Evolutionary conservation across 768 basidiomycete genomes (phyloP).

Genomic region (Mycena metata): DNA sequence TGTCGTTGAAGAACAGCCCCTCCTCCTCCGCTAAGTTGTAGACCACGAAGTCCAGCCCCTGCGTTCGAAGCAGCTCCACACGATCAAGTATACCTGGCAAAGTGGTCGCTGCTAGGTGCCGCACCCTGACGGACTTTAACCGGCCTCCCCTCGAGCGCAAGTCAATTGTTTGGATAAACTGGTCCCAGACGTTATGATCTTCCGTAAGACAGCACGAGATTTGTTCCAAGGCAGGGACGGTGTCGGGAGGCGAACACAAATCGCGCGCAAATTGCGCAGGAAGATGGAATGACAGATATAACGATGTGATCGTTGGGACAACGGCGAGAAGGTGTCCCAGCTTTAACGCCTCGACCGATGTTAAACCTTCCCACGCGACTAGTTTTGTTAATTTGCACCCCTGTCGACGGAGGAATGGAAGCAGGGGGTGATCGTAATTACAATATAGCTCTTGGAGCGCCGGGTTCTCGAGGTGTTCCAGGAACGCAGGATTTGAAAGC

Average conservation of each 20-base stretch:
- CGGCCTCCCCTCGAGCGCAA: neutral
- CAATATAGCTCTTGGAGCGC: constrained; percentile 22
- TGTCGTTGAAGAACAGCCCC: neutral
- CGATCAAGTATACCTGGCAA: neutral
- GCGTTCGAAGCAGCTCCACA: neutral
- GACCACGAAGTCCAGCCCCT: neutral
- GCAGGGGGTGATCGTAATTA: neutral
- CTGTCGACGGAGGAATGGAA: neutral
- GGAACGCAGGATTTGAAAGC: neutral
- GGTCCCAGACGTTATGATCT: neutral
- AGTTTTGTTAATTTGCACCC: neutral
- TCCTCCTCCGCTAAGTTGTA: neutral
- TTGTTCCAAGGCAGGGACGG: neutral
- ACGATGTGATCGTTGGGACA: neutral
- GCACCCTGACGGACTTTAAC: constrained; percentile 6
- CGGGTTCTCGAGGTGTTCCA: constrained; percentile 13
- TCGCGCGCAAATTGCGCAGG: neutral
- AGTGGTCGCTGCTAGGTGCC: no score
- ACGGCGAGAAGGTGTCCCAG: neutral
- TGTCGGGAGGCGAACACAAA: neutral
- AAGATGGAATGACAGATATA: neutral
- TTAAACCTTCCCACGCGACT: neutral
- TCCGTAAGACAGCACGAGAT: neutral
- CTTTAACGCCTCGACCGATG: no score
- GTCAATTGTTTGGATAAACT: neutral